Percentiles rank a stretch among this genome's conserved stretches.
phyloP scores from a whole-genome alignment of 257 asterid species.

The Plectranthus barbatus region DNA sequence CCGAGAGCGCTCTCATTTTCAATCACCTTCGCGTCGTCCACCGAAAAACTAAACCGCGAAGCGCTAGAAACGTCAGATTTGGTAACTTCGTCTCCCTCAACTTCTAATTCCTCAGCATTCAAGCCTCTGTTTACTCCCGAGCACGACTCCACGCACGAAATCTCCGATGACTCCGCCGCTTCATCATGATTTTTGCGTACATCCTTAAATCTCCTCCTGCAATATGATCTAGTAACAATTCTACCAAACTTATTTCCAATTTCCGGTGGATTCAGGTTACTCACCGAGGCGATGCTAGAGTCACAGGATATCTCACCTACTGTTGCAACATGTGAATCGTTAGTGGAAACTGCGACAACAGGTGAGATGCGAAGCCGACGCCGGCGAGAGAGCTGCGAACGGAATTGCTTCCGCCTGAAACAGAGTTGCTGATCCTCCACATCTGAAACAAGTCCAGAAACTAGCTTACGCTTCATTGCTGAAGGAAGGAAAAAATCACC shows the following conservation, averaged over 20 bases:
- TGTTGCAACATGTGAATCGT: constrained; percentile 16
- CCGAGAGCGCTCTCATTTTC: constrained; percentile 17
- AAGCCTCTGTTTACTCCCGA: constrained; percentile 38
- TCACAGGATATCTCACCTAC: constrained; percentile 37
- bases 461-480: constrained; percentile 52
- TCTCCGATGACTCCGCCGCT: constrained; percentile 47
- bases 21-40: constrained; percentile 15
- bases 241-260: constrained; percentile 21
- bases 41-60: constrained; percentile 20
- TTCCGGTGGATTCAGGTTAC: constrained; percentile 26
- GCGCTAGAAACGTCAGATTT: constrained; percentile 40
- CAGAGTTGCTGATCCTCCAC: constrained; percentile 18
- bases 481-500: constrained; percentile 7
- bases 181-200: constrained; percentile 16
- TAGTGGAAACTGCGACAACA: constrained; percentile 10
- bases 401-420: constrained; percentile 51
- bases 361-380: constrained; percentile 50
- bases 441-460: constrained; percentile 9
- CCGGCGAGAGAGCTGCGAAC: constrained; percentile 61
- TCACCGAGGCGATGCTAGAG: constrained; percentile 42
- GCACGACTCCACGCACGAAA: constrained; percentile 83
- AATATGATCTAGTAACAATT: constrained; percentile 30
- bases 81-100: constrained; percentile 16
- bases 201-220: constrained; percentile 20
- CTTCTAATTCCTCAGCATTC: constrained; percentile 23